These are phyloP conservation scores for Starmerella powellii DNA, from an alignment of 805 yeast genomes.

Conservation along the genomic window DNA sequence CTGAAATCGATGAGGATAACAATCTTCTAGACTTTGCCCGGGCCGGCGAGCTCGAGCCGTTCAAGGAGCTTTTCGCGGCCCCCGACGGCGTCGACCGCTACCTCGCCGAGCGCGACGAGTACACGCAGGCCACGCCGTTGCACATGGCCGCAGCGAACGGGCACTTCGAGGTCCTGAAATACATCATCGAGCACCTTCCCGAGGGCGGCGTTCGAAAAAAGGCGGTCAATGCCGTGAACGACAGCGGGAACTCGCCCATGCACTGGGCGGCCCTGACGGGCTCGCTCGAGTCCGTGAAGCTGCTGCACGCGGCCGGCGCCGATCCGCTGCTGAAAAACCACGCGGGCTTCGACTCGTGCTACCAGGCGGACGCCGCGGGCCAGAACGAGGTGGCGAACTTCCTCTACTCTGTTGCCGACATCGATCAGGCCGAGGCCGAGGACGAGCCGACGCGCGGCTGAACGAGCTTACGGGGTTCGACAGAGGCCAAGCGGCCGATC, in stretches of 20 bases:
- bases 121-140: constrained; percentile 58
- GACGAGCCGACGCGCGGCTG: not conserved
- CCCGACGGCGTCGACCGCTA: constrained; percentile 22
- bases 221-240: constrained; percentile 46
- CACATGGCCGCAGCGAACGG: constrained; percentile 98
- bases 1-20: constrained; percentile 5
- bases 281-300: constrained; percentile 55
- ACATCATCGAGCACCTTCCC: constrained; percentile 40
- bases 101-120: constrained; percentile 53
- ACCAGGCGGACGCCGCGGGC: constrained; percentile 73
- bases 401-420: constrained; percentile 56
- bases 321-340: constrained; percentile 71
- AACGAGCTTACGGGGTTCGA: not conserved
- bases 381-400: constrained; percentile 68
- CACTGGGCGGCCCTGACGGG: constrained; percentile 96
- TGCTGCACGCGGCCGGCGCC: constrained; percentile 63
- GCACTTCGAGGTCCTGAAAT: constrained; percentile 54
- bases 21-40: constrained; percentile 65
- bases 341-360: constrained; percentile 71
- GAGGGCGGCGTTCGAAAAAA: constrained; percentile 24
- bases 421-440: constrained; percentile 9
- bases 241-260: constrained; percentile 81
- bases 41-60: constrained; percentile 69
- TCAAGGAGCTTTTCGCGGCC: constrained; percentile 54
- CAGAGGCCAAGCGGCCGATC: too few relatives aligned